Conservation (phyloP, 257 asterid species). For the Solanum virginianum region DNA sequence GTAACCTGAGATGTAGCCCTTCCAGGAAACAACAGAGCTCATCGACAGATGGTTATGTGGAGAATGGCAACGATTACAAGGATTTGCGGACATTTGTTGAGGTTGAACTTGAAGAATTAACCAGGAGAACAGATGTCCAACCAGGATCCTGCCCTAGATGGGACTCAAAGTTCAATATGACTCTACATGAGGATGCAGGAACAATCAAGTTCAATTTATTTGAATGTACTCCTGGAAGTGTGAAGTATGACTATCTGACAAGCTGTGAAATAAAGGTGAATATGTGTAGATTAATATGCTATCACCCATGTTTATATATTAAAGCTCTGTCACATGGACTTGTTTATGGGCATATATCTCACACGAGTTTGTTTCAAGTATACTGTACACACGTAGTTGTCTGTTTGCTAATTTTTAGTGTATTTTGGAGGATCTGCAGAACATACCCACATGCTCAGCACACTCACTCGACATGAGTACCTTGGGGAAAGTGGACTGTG, state of each 20-base stretch:
- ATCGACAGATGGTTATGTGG: conserved; percentile 15
- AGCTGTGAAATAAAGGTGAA: conserved; percentile 89
- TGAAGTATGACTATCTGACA: conserved; percentile 67
- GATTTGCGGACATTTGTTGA: conserved; percentile 75
- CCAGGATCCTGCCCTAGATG: conserved; percentile 69
- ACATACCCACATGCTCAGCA: background rate
- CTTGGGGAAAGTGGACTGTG: background rate
- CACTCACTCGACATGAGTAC: background rate
- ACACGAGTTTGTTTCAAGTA: background rate
- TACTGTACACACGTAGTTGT: background rate
- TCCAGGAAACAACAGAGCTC: conserved; percentile 28
- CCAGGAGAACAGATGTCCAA: conserved; percentile 57
- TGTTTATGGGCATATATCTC: background rate
- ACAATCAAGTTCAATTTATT: conserved; percentile 59
- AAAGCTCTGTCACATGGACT: background rate
- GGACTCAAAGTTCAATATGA: conserved; percentile 71
- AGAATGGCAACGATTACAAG: conserved; percentile 28
- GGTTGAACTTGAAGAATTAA: conserved; percentile 78
- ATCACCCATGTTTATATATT: background rate
- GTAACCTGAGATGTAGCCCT: conserved; percentile 28
- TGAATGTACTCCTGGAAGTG: conserved; percentile 56
- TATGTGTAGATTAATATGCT: background rate
- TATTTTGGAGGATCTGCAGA: background rate
- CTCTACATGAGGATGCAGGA: conserved; percentile 75
- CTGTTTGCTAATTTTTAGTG: background rate